Conservation (phyloP, 2,329 filamentous ascomycete species). For the Sphaerulina musiva region DNA sequence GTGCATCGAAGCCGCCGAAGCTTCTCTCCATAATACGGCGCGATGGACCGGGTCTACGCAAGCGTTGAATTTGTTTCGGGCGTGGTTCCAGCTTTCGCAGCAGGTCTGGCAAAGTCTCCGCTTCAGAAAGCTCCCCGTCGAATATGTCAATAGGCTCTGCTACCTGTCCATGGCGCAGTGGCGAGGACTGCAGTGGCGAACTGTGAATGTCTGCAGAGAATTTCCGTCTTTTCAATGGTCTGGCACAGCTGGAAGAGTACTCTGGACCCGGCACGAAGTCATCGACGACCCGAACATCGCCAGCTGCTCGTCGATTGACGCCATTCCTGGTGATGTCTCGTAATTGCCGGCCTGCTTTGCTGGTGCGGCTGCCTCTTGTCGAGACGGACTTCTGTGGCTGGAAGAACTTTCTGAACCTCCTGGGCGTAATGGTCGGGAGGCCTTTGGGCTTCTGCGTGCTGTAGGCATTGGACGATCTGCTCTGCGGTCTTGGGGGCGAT, state of each 20-base stretch:
- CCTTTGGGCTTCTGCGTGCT: conserved; percentile 39
- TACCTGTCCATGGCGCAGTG: conserved; percentile 36
- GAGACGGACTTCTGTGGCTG: conserved; percentile 39
- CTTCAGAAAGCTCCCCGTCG: conserved; percentile 28
- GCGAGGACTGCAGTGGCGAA: conserved; percentile 47
- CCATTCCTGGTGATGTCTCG: conserved; percentile 46
- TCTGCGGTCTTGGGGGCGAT: conserved; percentile 22
- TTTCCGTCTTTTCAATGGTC: conserved; percentile 29
- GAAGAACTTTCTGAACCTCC: conserved; percentile 48
- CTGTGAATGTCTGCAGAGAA: conserved; percentile 35
- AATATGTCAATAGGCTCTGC: conserved; percentile 17
- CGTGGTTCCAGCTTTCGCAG: conserved; percentile 38
- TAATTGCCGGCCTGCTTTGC: conserved; percentile 42
- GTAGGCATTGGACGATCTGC: conserved; percentile 4
- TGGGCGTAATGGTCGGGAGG: conserved; percentile 47
- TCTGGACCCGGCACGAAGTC: conserved; percentile 18
- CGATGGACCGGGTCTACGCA: conserved; percentile 32
- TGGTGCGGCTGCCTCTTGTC: conserved; percentile 23
- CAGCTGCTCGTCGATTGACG: conserved; percentile 34
- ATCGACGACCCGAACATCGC: conserved; percentile 7
- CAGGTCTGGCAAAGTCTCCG: conserved; percentile 37
- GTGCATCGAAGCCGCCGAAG: conserved; percentile 40
- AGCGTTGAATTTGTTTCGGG: conserved; percentile 37
- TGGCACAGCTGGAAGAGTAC: conserved; percentile 21
- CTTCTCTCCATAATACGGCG: conserved; percentile 41